Percentiles rank a stretch among this genome's conserved stretches.
Evolutionary conservation across 2,329 filamentous ascomycete species (phyloP).

Genomic region (Neofusicoccum parvum): DNA sequence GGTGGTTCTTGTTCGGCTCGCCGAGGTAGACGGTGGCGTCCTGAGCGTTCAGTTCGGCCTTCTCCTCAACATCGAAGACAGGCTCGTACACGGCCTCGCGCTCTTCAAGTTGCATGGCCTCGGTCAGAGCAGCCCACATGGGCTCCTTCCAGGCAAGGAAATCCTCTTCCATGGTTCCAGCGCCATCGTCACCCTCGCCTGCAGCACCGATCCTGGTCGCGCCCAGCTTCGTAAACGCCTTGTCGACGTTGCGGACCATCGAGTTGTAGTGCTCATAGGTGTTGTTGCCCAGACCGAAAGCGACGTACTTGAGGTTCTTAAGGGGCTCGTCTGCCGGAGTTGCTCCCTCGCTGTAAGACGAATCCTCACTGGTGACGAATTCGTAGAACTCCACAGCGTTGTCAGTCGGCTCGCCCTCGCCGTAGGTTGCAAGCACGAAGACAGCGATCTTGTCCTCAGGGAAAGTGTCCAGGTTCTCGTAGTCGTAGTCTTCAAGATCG

Average conservation of each 20-base stretch:
- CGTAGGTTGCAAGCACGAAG: conserved; percentile 96
- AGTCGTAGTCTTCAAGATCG: conserved; percentile 97
- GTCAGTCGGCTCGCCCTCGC: conserved; percentile 96
- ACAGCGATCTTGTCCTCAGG: conserved; percentile 89
- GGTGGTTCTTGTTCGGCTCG: conserved; percentile 94
- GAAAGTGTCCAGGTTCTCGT: conserved; percentile 86
- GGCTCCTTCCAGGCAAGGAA: conserved; percentile 99
- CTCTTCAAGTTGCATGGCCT: conserved; percentile 87
- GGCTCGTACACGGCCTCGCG: conserved; percentile 96
- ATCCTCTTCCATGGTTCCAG: conserved; percentile 99
- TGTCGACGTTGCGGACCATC: conserved; percentile 92
- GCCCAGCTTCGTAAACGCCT: conserved; percentile 77
- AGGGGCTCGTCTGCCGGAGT: conserved; percentile 65
- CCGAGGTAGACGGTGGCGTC: conserved; percentile 87
- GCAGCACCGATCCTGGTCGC: conserved; percentile 82
- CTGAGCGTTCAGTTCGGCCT: conserved; percentile 71
- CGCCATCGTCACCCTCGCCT: conserved; percentile 95
- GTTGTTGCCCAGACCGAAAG: conserved; percentile 97
- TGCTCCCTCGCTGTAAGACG: conserved; percentile 72
- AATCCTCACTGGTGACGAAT: conserved; percentile 82
- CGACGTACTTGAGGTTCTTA: conserved; percentile 83
- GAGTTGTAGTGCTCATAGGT: conserved; percentile 99
- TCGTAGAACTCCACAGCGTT: conserved; percentile 99
- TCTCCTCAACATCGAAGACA: conserved; percentile 79
- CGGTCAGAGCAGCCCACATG: conserved; percentile 88